phyloP scores from a whole-genome alignment of 2,329 filamentous ascomycete species.

The Periconia digitata region DNA sequence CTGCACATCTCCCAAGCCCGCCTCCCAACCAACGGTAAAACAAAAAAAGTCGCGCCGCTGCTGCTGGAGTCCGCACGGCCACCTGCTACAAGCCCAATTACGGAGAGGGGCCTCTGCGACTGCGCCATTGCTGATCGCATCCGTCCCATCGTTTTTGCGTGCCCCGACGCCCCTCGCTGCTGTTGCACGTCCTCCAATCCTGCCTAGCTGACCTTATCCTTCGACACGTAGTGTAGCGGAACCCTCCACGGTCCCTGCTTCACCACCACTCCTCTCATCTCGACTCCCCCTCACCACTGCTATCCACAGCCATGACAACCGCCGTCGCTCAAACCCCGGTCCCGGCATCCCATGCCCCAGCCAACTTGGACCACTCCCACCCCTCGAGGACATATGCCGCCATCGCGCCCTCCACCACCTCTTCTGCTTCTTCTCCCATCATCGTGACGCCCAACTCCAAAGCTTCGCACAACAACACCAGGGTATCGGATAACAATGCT shows the following conservation, averaged over 20 bases:
- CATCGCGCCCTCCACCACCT: constrained; percentile 44
- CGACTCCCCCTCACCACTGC: constrained; percentile 19
- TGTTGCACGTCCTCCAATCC: constrained; percentile 30
- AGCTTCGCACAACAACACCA: constrained; percentile 28
- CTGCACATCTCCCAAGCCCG: background rate
- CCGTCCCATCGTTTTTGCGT: constrained; percentile 9
- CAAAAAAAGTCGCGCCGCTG: constrained; percentile 1
- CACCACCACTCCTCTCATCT: constrained; percentile 42
- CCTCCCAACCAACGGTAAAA: constrained; percentile 6
- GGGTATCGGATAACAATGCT: constrained; percentile 38
- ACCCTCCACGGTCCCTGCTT: constrained; percentile 33
- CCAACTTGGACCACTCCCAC: constrained; percentile 39
- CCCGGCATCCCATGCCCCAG: constrained; percentile 42
- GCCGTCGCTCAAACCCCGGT: constrained; percentile 48
- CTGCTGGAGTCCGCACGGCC: constrained; percentile 14
- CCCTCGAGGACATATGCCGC: constrained; percentile 47
- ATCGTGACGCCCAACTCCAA: constrained; percentile 41
- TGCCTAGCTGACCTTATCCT: constrained; percentile 31
- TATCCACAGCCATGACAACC: constrained; percentile 46
- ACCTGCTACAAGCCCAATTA: background rate
- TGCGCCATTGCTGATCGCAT: constrained; percentile 2
- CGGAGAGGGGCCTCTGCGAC: background rate
- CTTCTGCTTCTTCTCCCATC: constrained; percentile 37
- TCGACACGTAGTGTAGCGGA: constrained; percentile 40
- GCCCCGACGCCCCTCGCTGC: constrained; percentile 15